Percentiles rank a stretch among this genome's conserved stretches.
Evolutionary conservation across 2,329 filamentous ascomycete species (phyloP).

Genomic region (Coniochaeta hoffmannii): DNA sequence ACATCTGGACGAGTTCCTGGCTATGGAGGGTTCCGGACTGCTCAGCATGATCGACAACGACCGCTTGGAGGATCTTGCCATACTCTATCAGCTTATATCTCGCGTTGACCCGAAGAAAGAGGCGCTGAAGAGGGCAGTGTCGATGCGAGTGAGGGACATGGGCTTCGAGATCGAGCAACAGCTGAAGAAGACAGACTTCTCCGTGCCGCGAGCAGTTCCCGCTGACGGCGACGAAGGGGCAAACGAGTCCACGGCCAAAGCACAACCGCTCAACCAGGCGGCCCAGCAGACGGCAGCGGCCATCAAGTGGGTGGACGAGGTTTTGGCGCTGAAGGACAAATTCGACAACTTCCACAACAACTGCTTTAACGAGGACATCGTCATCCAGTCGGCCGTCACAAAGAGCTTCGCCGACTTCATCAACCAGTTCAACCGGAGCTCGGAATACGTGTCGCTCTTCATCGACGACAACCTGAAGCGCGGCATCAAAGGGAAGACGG

Average conservation of each 20-base stretch:
- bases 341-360: constrained; percentile 72
- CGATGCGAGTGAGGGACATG: constrained; percentile 68
- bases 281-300: constrained; percentile 82
- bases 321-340: constrained; percentile 77
- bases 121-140: constrained; percentile 62
- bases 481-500: constrained; percentile 87
- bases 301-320: constrained; percentile 92
- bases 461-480: constrained; percentile 96
- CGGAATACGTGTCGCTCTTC: constrained; percentile 91
- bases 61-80: constrained; percentile 66
- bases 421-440: constrained; percentile 76
- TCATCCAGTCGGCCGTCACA: constrained; percentile 74
- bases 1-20: constrained; percentile 74
- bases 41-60: constrained; percentile 90
- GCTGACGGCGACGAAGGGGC: constrained; percentile 37
- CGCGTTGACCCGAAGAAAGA: constrained; percentile 69
- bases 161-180: constrained; percentile 75
- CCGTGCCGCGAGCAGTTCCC: constrained; percentile 23
- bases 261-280: constrained; percentile 40
- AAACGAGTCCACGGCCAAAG: constrained; percentile 36
- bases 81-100: constrained; percentile 71
- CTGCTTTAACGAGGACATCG: constrained; percentile 69
- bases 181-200: constrained; percentile 49
- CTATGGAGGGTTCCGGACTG: constrained; percentile 77
- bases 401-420: constrained; percentile 90